Conservation (phyloP, 2,329 filamentous ascomycete species). For the Cladosporium sp. region DNA sequence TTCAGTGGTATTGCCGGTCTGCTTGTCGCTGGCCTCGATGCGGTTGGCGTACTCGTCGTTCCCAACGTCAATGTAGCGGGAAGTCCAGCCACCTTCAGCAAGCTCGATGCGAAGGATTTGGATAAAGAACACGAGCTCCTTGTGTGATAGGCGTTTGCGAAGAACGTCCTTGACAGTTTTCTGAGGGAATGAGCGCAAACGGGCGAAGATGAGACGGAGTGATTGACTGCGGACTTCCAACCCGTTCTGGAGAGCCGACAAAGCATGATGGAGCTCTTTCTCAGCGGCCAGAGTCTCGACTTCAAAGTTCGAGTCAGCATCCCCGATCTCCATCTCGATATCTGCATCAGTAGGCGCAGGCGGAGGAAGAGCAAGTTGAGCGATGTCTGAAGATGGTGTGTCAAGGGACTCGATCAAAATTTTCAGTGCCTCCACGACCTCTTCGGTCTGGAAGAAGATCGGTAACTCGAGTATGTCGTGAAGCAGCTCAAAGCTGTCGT, state of each 20-base stretch:
- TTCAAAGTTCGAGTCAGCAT: constrained; percentile 28
- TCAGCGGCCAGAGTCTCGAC: constrained; percentile 36
- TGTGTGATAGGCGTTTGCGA: constrained; percentile 58
- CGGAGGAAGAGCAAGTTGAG: constrained; percentile 10
- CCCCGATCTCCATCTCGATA: constrained; percentile 29
- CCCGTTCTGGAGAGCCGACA: constrained; percentile 63
- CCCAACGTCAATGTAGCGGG: constrained; percentile 59
- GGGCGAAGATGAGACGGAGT: constrained; percentile 64
- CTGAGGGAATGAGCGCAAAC: constrained; percentile 63
- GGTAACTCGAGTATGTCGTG: constrained; percentile 10
- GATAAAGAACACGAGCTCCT: constrained; percentile 68
- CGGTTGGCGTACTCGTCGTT: constrained; percentile 33
- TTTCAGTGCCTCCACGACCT: constrained; percentile 64
- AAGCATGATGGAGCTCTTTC: constrained; percentile 62
- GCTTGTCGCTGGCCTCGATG: constrained; percentile 12
- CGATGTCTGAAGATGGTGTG: constrained; percentile 22
- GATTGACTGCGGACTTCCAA: constrained; percentile 59
- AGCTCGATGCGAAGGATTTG: constrained; percentile 70
- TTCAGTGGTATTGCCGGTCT: constrained; percentile 54
- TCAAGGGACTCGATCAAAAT: constrained; percentile 67
- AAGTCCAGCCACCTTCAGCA: constrained; percentile 71
- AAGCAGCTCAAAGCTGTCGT: constrained; percentile 10
- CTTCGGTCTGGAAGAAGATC: constrained; percentile 30
- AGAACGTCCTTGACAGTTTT: constrained; percentile 59
- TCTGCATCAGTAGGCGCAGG: constrained; percentile 45